phyloP scores from a whole-genome alignment of 805 yeast genomes.

The Wickerhamiella nectarea region DNA sequence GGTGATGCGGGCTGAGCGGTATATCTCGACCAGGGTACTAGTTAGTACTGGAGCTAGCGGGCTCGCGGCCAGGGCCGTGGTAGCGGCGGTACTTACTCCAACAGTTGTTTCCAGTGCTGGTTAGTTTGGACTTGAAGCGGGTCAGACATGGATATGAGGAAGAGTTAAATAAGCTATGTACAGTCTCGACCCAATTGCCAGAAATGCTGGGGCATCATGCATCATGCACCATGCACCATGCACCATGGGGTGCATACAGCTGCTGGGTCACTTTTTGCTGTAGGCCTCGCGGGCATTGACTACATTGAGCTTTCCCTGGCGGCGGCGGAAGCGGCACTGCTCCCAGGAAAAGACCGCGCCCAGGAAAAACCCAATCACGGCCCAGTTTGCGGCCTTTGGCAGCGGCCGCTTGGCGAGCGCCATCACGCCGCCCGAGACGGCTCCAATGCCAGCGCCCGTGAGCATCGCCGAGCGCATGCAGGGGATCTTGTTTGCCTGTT shows the following conservation, averaged over 20 bases:
- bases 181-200: neutral
- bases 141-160: neutral
- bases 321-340: conserved; percentile 65
- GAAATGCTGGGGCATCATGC: neutral
- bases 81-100: neutral
- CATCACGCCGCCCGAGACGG: conserved; percentile 23
- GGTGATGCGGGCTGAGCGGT: conserved; percentile 4
- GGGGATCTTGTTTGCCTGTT: conserved; percentile 24
- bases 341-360: conserved; percentile 87
- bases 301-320: conserved; percentile 52
- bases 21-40: neutral
- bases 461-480: conserved; percentile 28
- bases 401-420: conserved; percentile 17
- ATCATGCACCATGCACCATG: neutral
- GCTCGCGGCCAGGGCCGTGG: neutral
- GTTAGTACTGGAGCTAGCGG: neutral
- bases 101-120: neutral
- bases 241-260: neutral
- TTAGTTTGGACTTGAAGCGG: neutral
- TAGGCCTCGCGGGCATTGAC: conserved; percentile 43
- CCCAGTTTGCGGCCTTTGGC: conserved; percentile 62
- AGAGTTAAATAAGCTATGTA: neutral
- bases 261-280: conserved; percentile 9
- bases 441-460: conserved; percentile 26
- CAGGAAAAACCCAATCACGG: conserved; percentile 58